Conservation (phyloP, 1,284 basidiomycete genomes). For the Ustilago cynodontis region DNA sequence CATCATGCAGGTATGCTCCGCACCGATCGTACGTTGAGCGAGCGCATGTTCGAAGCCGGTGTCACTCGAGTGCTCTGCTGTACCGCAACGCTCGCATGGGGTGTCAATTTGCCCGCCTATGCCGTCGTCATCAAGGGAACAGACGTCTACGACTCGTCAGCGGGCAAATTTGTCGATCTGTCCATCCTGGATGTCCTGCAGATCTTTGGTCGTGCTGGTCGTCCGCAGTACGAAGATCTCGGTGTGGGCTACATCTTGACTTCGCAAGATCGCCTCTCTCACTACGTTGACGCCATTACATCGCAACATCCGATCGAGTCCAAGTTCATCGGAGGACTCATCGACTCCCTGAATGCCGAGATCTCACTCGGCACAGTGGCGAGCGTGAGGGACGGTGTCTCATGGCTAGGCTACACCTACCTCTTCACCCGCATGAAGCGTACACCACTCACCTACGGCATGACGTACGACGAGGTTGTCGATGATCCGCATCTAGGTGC, state of each 20-base stretch:
- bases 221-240: conserved; percentile 93
- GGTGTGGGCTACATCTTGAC: conserved; percentile 98
- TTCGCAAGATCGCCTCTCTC: conserved; percentile 88
- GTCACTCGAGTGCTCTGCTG: conserved; percentile 95
- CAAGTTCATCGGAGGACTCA: conserved; percentile 83
- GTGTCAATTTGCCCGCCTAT: conserved; percentile 98
- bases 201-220: conserved; percentile 96
- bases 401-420: conserved; percentile 98
- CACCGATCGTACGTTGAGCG: conserved; percentile 93
- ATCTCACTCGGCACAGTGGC: conserved; percentile 94
- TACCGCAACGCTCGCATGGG: conserved; percentile 98
- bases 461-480: conserved; percentile 78
- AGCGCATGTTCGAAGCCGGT: conserved; percentile 90
- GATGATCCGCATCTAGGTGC: conserved; percentile 84
- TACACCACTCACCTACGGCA: conserved; percentile 90
- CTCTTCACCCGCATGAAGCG: conserved; percentile 94
- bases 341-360: conserved; percentile 95
- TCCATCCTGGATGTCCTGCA: conserved; percentile 94
- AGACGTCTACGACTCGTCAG: conserved; percentile 79
- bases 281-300: conserved; percentile 90
- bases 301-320: conserved; percentile 96
- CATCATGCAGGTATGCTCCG: conserved; percentile 99
- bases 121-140: conserved; percentile 98
- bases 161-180: conserved; percentile 83
- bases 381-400: conserved; percentile 86